Conservation (phyloP, 2,329 filamentous ascomycete genomes). For the Fusarium protoensiforme region DNA sequence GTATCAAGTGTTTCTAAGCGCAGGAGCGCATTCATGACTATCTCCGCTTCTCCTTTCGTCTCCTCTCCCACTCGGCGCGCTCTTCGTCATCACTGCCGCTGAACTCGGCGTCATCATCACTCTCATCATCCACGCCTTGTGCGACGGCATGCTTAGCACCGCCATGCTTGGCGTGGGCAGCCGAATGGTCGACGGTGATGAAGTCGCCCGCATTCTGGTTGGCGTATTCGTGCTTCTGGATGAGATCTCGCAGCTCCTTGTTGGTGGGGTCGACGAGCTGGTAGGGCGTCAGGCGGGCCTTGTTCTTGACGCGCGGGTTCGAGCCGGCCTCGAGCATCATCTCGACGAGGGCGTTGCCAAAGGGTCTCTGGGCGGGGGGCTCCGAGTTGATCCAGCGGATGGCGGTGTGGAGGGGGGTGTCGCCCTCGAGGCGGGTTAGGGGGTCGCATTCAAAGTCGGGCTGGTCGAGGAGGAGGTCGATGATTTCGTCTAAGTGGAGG, state of each 20-base stretch:
- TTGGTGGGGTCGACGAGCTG: constrained; percentile 82
- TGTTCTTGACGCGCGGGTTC: constrained; percentile 70
- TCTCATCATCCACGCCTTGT: constrained; percentile 44
- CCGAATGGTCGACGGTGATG: constrained; percentile 50
- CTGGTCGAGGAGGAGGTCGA: constrained; percentile 86
- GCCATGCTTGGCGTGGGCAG: constrained; percentile 13
- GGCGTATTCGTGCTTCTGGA: constrained; percentile 78
- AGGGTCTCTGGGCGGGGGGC: constrained; percentile 69
- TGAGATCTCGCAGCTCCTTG: constrained; percentile 66
- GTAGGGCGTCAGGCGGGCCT: constrained; percentile 75
- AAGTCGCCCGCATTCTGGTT: constrained; percentile 69
- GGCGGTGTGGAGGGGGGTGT: constrained; percentile 83
- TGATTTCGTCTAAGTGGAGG: constrained; percentile 73
- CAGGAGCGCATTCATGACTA: constrained; percentile 17
- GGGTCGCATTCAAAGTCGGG: constrained; percentile 88
- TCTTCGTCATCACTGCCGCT: constrained; percentile 74
- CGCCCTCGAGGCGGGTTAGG: constrained; percentile 74
- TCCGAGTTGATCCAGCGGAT: constrained; percentile 81
- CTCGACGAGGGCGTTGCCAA: constrained; percentile 74
- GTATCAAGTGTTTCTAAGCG: constrained; percentile 22
- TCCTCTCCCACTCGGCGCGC: constrained; percentile 69
- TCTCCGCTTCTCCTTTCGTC: constrained; percentile 54
- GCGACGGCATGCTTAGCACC: neutral
- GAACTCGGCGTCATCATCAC: constrained; percentile 69
- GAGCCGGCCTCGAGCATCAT: constrained; percentile 86